Evolutionary conservation across 169 alveolate genomes (phyloP).

Genomic region (Cryptosporidium sp.): DNA sequence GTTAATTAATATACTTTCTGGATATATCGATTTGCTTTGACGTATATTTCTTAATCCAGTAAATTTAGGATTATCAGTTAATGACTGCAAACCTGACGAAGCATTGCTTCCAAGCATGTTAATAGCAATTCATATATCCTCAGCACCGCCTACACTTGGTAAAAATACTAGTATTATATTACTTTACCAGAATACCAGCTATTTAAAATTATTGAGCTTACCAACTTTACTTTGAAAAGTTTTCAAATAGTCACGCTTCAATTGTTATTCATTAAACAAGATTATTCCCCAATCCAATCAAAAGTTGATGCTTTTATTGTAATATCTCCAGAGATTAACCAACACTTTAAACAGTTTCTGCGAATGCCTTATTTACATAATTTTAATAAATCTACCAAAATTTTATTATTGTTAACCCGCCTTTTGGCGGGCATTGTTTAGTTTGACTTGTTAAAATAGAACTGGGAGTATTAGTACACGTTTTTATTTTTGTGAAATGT

Average conservation of each 20-base stretch:
- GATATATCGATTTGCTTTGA: conserved; percentile 16
- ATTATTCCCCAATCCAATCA: neutral
- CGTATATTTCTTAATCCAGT: conserved; percentile 66
- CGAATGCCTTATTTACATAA: neutral
- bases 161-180: neutral
- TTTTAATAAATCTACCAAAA: conserved; percentile 1
- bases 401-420: neutral
- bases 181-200: neutral
- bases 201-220: neutral
- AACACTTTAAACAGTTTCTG: neutral
- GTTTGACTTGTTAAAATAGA: conserved; percentile 6
- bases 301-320: neutral
- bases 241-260: neutral
- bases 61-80: conserved; percentile 37
- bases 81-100: conserved; percentile 49
- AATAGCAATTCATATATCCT: neutral
- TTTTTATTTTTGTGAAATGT: neutral
- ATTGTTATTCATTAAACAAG: neutral
- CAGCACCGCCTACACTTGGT: neutral
- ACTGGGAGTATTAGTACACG: conserved; percentile 1
- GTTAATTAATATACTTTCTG: conserved; percentile 9
- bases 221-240: neutral
- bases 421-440: neutral
- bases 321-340: neutral
- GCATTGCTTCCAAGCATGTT: conserved; percentile 67